These are phyloP conservation scores for Leccinum obscurum DNA, from an alignment of 768 basidiomycete species.

Conservation along the genomic window DNA sequence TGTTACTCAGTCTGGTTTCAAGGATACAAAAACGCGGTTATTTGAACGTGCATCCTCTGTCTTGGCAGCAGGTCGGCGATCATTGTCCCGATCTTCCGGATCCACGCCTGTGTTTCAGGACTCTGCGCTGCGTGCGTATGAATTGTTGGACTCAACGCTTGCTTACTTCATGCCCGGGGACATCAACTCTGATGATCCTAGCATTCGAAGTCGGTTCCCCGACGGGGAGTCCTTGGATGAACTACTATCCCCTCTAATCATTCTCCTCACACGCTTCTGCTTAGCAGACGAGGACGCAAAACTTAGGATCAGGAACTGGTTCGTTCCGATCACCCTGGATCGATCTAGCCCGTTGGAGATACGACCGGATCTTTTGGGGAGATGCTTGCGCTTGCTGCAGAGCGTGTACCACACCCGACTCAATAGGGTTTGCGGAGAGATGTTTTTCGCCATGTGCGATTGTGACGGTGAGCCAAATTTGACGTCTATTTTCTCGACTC, in stretches of 20 bases:
- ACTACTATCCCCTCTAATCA: slow-evolving; percentile 67
- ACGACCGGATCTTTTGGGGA: slow-evolving; percentile 73
- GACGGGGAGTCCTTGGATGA: slow-evolving; percentile 71
- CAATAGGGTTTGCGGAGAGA: slow-evolving; percentile 80
- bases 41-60: slow-evolving; percentile 31
- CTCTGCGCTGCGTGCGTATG: slow-evolving; percentile 62
- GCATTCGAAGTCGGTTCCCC: slow-evolving; percentile 47
- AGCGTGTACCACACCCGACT: slow-evolving; percentile 72
- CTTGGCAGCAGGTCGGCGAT: slow-evolving; percentile 32
- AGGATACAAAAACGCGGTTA: slow-evolving; percentile 24
- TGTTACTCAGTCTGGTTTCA: slow-evolving; percentile 10
- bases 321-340: slow-evolving; percentile 81
- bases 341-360: slow-evolving; percentile 73
- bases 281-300: slow-evolving; percentile 60
- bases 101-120: slow-evolving; percentile 41
- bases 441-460: slow-evolving; percentile 83
- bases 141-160: slow-evolving; percentile 62
- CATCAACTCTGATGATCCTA: slow-evolving; percentile 61
- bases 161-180: slow-evolving; percentile 66
- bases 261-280: slow-evolving; percentile 74
- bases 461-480: slow-evolving; percentile 54
- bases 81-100: slow-evolving; percentile 47
- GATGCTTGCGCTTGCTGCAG: slow-evolving; percentile 73
- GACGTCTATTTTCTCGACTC: neutral
- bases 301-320: slow-evolving; percentile 56